phyloP scores from a whole-genome alignment of 164 flowering plant genomes.

The Aristolochia fimbriata region DNA sequence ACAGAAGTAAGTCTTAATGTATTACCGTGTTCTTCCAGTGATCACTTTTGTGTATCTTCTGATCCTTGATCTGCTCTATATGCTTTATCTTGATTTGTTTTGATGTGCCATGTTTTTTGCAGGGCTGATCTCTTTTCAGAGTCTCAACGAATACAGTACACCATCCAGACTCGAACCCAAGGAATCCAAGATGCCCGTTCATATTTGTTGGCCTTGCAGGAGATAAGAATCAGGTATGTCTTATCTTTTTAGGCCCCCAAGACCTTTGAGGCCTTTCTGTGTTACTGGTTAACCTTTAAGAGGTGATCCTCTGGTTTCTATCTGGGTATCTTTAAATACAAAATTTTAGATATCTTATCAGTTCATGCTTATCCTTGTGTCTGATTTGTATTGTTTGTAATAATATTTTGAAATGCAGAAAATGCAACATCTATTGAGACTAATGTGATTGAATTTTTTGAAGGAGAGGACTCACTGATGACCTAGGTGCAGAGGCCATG shows the following conservation, averaged over 20 bases:
- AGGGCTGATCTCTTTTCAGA: conserved; percentile 79
- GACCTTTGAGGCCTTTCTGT: no score
- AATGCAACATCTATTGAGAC: no score
- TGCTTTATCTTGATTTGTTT: neutral
- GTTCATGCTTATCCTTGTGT: no score
- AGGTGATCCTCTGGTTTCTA: no score
- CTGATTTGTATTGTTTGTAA: no score
- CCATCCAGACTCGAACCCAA: conserved; percentile 50
- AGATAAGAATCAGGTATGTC: conserved; percentile 62
- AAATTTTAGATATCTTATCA: no score
- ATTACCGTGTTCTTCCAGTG: no score
- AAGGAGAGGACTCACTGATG: conserved; percentile 87
- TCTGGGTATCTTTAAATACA: no score
- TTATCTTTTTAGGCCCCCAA: neutral
- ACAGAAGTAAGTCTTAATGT: conserved; percentile 48
- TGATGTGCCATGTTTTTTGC: conserved; percentile 10
- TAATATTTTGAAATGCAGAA: no score
- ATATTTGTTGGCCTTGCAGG: conserved; percentile 58
- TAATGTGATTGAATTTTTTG: neutral
- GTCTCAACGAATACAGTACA: conserved; percentile 57
- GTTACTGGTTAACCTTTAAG: no score
- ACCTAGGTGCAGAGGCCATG: conserved; percentile 79
- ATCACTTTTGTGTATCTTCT: no score
- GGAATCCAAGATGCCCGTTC: conserved; percentile 76
- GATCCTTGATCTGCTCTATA: neutral